Evolutionary conservation across 192 early-diverging fungal species (phyloP), one percentile per base, ranked within the genome.

Genomic region (Irineochytrium annulatum): DNA sequence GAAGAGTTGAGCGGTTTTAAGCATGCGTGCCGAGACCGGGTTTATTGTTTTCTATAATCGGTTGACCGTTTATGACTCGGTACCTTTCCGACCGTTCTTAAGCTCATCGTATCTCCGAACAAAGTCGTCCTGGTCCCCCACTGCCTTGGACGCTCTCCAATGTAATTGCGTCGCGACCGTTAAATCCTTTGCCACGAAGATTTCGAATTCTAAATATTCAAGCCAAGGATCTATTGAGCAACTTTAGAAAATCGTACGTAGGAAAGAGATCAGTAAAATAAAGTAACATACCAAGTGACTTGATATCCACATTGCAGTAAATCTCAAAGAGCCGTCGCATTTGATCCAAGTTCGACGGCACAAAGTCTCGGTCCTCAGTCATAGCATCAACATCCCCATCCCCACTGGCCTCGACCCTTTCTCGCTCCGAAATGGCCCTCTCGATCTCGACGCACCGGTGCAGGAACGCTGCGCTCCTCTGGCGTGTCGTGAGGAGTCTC

Each of bases 381-480:
- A 52, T 39, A 6, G 27, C 27, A 1, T 37, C 43, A 8, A 65
- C 55, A 44, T 55, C 8, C 19, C 37, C 49, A 8, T 48, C 45
- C 14, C 59, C 59, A 11, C 13, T 29, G 14, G 35, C 53, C 34
- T 63, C 57, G 14, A 39, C 54, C 1, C 39, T 26, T 0, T 37
- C 60, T 33, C 64, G 49, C 20, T 52, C 54, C 14, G 54, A 37
- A 14, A 62, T 39, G 26, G 33, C 33, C 34, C 51, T 59, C 63
- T 89, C 87, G 34, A 86, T 60, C 52, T 75, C 71, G 34, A 89
- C 46, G 59, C 87, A 87, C n/a, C 72, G 58, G 55, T 74, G 72
- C 64, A 78, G 85, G 62, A 89, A 87, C 2, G 52, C 63, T 30
- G 74, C 55, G 5, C 83, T 86, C 11, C 87, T 86, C 55, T 81